Percentiles rank a stretch among this genome's conserved stretches.
Evolutionary conservation across 306 rosid genomes (phyloP).

Genomic region (Lotus japonicus): DNA sequence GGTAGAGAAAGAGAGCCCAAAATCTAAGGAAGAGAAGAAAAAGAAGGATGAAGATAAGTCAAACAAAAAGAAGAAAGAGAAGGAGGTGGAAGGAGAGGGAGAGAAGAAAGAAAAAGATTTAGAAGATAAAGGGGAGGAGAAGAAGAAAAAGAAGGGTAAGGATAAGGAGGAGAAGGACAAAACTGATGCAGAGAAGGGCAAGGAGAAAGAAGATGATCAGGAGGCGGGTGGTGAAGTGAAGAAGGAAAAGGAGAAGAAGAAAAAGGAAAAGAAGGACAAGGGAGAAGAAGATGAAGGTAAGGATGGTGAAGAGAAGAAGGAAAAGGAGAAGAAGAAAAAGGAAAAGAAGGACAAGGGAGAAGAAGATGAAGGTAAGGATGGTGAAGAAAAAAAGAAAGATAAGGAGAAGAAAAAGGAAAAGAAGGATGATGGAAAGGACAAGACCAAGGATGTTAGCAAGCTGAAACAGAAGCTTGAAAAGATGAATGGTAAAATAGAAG

Average conservation of each 20-base stretch:
- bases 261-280: not conserved
- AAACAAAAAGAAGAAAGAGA: conserved; percentile 20
- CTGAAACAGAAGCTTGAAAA: conserved; percentile 61
- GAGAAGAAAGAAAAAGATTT: not conserved
- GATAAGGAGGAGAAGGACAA: too few species aligned
- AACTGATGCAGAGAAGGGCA: not conserved
- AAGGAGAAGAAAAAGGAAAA: conserved; percentile 29
- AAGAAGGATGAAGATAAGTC: conserved; percentile 26
- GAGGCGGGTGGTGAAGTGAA: too few species aligned
- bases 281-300: not conserved
- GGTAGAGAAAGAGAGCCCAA: conserved; percentile 20
- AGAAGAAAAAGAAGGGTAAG: conserved; percentile 3
- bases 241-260: not conserved
- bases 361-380: conserved; percentile 25
- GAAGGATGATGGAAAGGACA: conserved; percentile 40
- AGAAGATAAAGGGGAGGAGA: not conserved
- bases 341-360: conserved; percentile 18
- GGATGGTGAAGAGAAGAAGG: not conserved
- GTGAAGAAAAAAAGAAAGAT: conserved; percentile 26
- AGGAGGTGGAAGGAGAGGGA: not conserved
- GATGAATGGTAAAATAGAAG: conserved; percentile 44
- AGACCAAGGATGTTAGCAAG: conserved; percentile 34
- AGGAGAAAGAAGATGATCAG: not conserved
- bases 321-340: not conserved
- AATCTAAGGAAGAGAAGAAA: conserved; percentile 28